Evolutionary conservation across 495 filamentous ascomycete genomes (phyloP), one percentile per base, ranked within the genome.

Genomic region (Hypoxylon fuscum): DNA sequence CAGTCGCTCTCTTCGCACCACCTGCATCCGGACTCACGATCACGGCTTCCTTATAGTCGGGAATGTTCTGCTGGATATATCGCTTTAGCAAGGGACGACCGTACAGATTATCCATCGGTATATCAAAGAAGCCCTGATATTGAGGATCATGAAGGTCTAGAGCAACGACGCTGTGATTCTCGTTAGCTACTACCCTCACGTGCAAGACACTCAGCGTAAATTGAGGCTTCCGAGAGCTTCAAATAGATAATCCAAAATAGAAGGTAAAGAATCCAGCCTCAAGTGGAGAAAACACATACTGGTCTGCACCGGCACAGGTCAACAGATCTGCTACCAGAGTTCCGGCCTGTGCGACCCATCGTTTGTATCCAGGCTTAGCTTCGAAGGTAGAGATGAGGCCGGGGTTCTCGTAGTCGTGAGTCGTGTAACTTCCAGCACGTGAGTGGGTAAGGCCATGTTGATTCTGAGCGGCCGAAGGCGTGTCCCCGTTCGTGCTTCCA

Each of bases 61-160:
- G 89, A 66, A 98, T 96, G 58, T 90, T 85, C 52, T 89, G 87
- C 75, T 90, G 85, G 62, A 98, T 97, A 75, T 97, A 98, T 47
- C 87, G 88, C 74, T 95, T 89, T 44, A 98, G 81, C 37, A 97
- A 79, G 38, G 92, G 90, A 51, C 92, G 83, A 11, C 92, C 95
- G 70, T 96, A 96, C 14, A 98, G 81, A 69, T 98, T 98, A 71
- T 98, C 95, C 47, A 98, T 96, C 1, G 93, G 94, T 49, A 98
- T 97, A 69, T 98, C 95, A 68, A 98, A 98, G 81, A 96, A 98
- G 42, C 95, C 95, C 74, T 98, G 95, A 72, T 98, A 98, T 75
- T 98, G 96, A 59, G 96, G 93, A 72, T 98, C 95, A 70, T 98
- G 95, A 50, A 98, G 81, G 73, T 98, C 95, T 86, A 97, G 94